Evolutionary conservation across 2,329 filamentous ascomycete species (phyloP).

Genomic region (Pestalotiopsis sp.): DNA sequence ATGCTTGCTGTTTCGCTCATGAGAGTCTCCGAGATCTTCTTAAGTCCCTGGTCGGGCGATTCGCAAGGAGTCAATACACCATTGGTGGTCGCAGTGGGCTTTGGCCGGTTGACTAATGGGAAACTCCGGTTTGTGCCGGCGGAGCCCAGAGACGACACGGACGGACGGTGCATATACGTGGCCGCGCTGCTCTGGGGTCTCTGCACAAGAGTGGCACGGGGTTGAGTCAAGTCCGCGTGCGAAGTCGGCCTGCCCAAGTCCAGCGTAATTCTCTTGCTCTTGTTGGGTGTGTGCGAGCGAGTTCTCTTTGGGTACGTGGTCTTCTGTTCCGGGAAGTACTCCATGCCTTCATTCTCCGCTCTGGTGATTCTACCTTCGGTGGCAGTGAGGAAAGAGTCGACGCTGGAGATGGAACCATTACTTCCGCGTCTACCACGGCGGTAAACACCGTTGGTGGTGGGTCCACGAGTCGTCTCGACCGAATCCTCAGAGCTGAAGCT

Average conservation of each 20-base stretch:
- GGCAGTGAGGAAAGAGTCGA: slow-evolving; percentile 61
- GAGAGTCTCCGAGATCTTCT: slow-evolving; percentile 50
- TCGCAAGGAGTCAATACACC: slow-evolving; percentile 49
- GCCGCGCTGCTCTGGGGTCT: slow-evolving; percentile 46
- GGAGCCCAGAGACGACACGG: slow-evolving; percentile 60
- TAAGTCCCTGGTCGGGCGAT: slow-evolving; percentile 53
- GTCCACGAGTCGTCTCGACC: slow-evolving; percentile 62
- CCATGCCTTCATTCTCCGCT: slow-evolving; percentile 22
- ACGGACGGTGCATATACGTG: slow-evolving; percentile 53
- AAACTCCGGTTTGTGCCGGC: slow-evolving; percentile 64
- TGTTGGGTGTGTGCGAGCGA: slow-evolving; percentile 35
- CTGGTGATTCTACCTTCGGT: slow-evolving; percentile 45
- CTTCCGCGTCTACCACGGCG: slow-evolving; percentile 44
- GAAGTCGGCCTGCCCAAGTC: slow-evolving; percentile 22
- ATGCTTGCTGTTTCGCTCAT: slow-evolving; percentile 50
- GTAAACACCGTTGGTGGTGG: slow-evolving; percentile 30
- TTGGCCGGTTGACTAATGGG: slow-evolving; percentile 58
- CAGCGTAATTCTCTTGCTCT: slow-evolving; percentile 29
- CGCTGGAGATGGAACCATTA: slow-evolving; percentile 51
- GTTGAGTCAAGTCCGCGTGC: slow-evolving; percentile 25
- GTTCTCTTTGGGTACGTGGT: slow-evolving; percentile 25
- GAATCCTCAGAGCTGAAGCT: slow-evolving; percentile 65
- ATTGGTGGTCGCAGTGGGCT: slow-evolving; percentile 31
- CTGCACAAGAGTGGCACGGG: slow-evolving; percentile 39
- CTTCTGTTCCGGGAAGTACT: slow-evolving; percentile 25